Conservation (phyloP, 225 moss, liverwort and hornwort genomes). For the Neckera pumila region DNA sequence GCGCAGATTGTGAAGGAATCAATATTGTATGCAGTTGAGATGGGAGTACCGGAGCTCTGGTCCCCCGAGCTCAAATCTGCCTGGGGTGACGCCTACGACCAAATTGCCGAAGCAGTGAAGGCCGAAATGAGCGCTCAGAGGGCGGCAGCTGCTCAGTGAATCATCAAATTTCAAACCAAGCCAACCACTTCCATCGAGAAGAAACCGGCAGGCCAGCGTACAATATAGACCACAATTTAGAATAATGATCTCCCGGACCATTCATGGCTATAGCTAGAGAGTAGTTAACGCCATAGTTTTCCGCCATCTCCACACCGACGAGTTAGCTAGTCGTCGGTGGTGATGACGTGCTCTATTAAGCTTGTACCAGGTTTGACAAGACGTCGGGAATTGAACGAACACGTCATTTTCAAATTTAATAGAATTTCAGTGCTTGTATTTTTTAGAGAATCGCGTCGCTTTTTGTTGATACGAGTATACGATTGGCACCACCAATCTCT, state of each 20-base stretch:
- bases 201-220: background rate
- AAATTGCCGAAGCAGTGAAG: constrained; percentile 16
- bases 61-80: constrained; percentile 25
- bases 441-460: background rate
- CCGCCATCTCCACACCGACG: background rate
- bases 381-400: background rate
- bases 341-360: background rate
- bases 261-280: background rate
- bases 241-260: background rate
- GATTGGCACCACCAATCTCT: background rate
- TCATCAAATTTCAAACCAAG: background rate
- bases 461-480: background rate
- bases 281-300: background rate
- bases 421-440: too few relatives aligned
- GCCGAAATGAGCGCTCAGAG: constrained; percentile 29
- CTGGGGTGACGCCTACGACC: constrained; percentile 22
- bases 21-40: constrained; percentile 17
- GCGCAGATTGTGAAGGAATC: constrained; percentile 36
- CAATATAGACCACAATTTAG: background rate
- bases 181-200: background rate
- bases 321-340: background rate
- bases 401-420: background rate
- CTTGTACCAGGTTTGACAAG: background rate
- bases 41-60: constrained; percentile 36
- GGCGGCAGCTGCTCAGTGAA: background rate